These are phyloP conservation scores for Stephania japonica DNA, from an alignment of 164 flowering plant species.

Conservation along the genomic window DNA sequence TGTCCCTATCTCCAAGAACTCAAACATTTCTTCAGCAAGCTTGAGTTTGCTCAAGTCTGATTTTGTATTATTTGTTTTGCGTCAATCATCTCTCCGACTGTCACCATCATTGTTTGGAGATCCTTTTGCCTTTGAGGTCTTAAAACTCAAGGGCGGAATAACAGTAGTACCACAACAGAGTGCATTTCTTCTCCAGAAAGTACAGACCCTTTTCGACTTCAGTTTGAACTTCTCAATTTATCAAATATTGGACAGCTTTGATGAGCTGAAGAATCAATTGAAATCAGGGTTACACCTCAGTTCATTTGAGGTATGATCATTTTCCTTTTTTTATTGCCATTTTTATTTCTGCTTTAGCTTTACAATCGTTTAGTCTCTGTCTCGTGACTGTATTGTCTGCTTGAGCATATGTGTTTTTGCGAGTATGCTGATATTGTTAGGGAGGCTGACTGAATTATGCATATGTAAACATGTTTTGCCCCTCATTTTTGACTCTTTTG, in stretches of 20 bases:
- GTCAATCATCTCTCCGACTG: conserved; percentile 41
- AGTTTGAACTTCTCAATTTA: conserved; percentile 66
- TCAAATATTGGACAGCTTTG: conserved; percentile 53
- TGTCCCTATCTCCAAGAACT: conserved; percentile 39
- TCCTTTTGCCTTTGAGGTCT: conserved; percentile 65
- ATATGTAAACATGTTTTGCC: too few relatives aligned
- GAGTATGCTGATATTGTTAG: too few relatives aligned
- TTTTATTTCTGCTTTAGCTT: conserved; percentile 8
- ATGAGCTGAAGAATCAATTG: conserved; percentile 17
- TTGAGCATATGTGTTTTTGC: too few relatives aligned
- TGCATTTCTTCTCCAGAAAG: conserved; percentile 70
- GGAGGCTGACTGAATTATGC: too few relatives aligned
- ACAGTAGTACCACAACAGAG: conserved; percentile 63
- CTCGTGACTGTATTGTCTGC: too few relatives aligned
- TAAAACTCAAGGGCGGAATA: conserved; percentile 77
- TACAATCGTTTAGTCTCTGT: too few relatives aligned
- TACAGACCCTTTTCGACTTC: conserved; percentile 63
- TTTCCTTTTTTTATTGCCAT: conserved; percentile 2
- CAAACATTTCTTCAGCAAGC: conserved; percentile 32
- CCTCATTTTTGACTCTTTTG: neutral
- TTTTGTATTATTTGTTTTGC: conserved; percentile 43
- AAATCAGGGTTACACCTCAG: conserved; percentile 15
- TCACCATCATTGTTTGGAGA: conserved; percentile 62
- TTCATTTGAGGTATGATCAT: conserved; percentile 47
- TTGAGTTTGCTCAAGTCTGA: conserved; percentile 51